Base-by-base conservation (phyloP, 345 rosid species). In the Carallia pectinifolia region DNA sequence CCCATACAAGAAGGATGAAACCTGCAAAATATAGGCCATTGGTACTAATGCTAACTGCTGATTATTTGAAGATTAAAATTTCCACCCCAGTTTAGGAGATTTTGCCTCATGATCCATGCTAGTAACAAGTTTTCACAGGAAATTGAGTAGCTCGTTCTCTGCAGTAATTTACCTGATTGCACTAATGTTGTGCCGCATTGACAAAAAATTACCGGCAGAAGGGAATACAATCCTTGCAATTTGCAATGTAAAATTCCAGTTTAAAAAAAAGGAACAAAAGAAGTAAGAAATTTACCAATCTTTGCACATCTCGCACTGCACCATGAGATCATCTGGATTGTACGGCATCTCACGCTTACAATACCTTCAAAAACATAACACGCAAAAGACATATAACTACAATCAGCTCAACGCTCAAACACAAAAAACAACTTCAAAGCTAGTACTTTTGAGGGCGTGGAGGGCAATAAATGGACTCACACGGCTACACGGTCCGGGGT, bases 321-420 rank as follows among this genome's bases (percentile, higher is more conserved):
- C 94, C 94, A 88, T 90, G 61, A 90, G 85, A 66, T 88, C 92
- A 70, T 88, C 97, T 6, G 94, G 97, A 66, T 90, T 90, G 72
- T 88, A 90, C 0, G 94, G 94, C 97, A 87, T 90, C 82, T 90
- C 94, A 73, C 92, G 85, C 65, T 90, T 88, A 77, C 97, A 90
- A 77, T 90, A 90, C 84, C 97, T 90, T 79, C 76, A 81, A 67
- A 77, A 79, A 50, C 75, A 69, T 69, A 38, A 9, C 15, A 58
- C 61, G 36, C 16, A 12, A 44, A 44, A 10, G 15, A 61, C 60
- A 13, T 53, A 53, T 59, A 71, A 47, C 29, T 12, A 50, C 56
- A 53, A 19, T 44, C 7, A 59, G 18, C 37, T 27, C 53, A 66
- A 53, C 55, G 17, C 65, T 7, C 16, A 8, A 58, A 64, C 30